Evolutionary conservation across 106 monocot species (phyloP).

Genomic region (Apostasia ramifera): DNA sequence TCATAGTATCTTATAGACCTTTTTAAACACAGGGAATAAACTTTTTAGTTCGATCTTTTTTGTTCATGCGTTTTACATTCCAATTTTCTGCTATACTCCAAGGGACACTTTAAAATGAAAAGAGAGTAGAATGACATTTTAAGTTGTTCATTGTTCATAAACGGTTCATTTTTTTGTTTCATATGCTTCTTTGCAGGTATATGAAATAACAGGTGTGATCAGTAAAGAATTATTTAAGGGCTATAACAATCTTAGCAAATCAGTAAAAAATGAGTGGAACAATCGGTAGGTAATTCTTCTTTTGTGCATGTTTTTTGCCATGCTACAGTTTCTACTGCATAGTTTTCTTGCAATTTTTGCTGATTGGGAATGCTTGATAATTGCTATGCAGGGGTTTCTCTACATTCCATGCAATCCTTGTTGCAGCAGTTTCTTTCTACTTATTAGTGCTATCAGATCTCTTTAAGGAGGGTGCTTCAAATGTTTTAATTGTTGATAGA

Average conservation of each 20-base stretch:
- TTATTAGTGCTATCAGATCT: slow-evolving; percentile 64
- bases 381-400: slow-evolving; percentile 63
- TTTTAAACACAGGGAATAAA: too few relatives aligned
- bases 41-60: too few relatives aligned
- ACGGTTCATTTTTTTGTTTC: not conserved
- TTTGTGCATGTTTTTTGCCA: not conserved
- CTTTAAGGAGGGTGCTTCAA: slow-evolving; percentile 39
- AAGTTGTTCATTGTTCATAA: too few relatives aligned
- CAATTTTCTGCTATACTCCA: too few relatives aligned
- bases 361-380: not conserved
- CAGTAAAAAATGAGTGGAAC: slow-evolving; percentile 72
- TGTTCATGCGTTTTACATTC: too few relatives aligned
- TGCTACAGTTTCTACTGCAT: not conserved
- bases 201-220: slow-evolving; percentile 39
- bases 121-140: too few relatives aligned
- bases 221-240: slow-evolving; percentile 43
- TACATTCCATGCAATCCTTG: slow-evolving; percentile 79
- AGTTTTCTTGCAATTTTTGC: not conserved
- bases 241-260: slow-evolving; percentile 34
- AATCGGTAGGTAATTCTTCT: slow-evolving; percentile 36
- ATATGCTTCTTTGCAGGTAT: slow-evolving; percentile 36
- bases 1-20: too few relatives aligned
- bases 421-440: slow-evolving; percentile 62
- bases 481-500: slow-evolving; percentile 31
- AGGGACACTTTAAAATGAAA: too few relatives aligned